These are phyloP conservation scores for Talaromyces stipitatus DNA, from an alignment of 495 filamentous ascomycete species.

Conservation along the genomic window DNA sequence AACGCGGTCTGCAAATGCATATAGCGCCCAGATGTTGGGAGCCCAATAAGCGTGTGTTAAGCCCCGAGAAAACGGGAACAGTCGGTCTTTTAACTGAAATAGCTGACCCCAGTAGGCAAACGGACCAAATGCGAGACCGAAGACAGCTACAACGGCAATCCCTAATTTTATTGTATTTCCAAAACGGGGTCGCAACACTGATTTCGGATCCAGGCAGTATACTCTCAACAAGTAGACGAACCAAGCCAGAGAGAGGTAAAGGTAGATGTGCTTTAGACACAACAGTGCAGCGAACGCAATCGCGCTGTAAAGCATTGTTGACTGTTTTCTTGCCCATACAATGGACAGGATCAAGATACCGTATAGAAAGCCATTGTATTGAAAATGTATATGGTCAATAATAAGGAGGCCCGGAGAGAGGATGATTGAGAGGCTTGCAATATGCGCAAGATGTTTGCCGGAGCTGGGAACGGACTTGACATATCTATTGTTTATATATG, in stretches of 20 bases:
- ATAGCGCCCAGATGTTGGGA: conserved; percentile 94
- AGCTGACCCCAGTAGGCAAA: conserved; percentile 80
- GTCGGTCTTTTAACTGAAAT: conserved; percentile 72
- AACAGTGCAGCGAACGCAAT: conserved; percentile 75
- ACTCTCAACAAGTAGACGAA: conserved; percentile 83
- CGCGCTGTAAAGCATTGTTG: conserved; percentile 69
- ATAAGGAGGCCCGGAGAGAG: conserved; percentile 90
- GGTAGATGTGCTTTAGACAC: conserved; percentile 97
- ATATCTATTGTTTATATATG: conserved; percentile 41
- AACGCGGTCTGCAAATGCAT: conserved; percentile 80
- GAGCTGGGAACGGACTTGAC: conserved; percentile 55
- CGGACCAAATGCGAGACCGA: conserved; percentile 79
- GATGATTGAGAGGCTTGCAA: conserved; percentile 80
- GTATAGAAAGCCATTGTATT: conserved; percentile 97
- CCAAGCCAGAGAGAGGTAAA: conserved; percentile 93
- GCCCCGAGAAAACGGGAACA: conserved; percentile 92
- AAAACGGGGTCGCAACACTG: conserved; percentile 67
- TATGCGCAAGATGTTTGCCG: conserved; percentile 73
- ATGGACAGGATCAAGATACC: conserved; percentile 81
- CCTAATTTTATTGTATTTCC: conserved; percentile 78
- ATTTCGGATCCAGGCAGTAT: conserved; percentile 80
- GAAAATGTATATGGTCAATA: conserved; percentile 98
- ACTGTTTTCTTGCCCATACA: conserved; percentile 68
- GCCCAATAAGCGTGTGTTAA: conserved; percentile 98
- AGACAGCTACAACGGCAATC: conserved; percentile 59